Base-by-base conservation (phyloP, 495 filamentous ascomycete species). In the Podospora conica region DNA sequence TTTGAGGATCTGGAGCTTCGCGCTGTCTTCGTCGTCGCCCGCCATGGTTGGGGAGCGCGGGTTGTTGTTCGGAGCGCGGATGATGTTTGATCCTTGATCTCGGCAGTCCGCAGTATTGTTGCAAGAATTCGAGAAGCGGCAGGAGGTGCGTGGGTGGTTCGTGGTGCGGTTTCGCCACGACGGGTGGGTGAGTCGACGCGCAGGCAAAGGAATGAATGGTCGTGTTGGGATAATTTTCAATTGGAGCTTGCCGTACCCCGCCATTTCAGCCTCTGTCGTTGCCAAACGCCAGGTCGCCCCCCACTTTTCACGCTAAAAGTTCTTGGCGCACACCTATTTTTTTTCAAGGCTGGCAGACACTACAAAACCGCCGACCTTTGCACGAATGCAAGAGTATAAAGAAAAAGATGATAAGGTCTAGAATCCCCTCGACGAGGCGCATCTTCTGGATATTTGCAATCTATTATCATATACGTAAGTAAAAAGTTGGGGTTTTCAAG, bases 1-100 rank as follows among this genome's bases (percentile, higher is more conserved):
- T 65, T 76, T 75, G 61, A 77, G 68, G 60, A 78, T 64, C 18
- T 68, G 56, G 66, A 72, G 33, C 70, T 75, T 76, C 28, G 57
- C 69, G 27, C 69, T 65, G 40, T 65, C 67, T 18, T 61, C 71
- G 28, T 63, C 60, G 53, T 40, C 60, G 57, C 53, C 63, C 55
- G 73, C 68, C 71, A 73, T 75, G 58, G 25, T 21, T 59, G 58
- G 11, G 25, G 25, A 59, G 58, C 25, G 15, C 31, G 58, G 25
- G 20, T 22, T 10, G 25, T 29, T 33, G 3, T 3, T 4, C 27
- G 58, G 18, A 18, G 40, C 15, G 40, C 40, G 40, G 15, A 2
- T 48, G 18, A n/a, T 48, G 15, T 18, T 48, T 7, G 40, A 48
- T 48, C 15, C 18, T 7, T 5, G 40, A n/a, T 48, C 40, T 48